Conservation (phyloP, 176 grass and related monocot species). For the Juncus effusus region DNA sequence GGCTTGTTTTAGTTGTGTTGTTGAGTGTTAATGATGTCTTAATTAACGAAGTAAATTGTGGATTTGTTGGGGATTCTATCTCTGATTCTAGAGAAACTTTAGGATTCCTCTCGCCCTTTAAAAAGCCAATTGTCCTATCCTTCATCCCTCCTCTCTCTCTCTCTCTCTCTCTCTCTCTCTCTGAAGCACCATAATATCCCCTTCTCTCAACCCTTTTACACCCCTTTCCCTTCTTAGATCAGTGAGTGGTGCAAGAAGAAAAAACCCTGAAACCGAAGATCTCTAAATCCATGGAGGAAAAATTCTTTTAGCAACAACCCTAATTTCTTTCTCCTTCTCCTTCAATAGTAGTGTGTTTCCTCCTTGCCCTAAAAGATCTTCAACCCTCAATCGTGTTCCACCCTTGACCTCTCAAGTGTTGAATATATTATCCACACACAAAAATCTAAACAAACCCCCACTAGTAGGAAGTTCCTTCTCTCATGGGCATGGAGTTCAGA, state of each 20-base stretch:
- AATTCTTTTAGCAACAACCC: neutral
- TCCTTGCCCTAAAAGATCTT: neutral
- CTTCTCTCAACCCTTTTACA: neutral
- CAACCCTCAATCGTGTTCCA: neutral
- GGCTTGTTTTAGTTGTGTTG: neutral
- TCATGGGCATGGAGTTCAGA: constrained; percentile 35
- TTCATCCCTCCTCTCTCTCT: neutral
- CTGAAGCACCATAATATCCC: constrained; percentile 30
- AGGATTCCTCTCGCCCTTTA: no score
- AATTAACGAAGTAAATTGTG: neutral
- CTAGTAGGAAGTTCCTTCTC: neutral
- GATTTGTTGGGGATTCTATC: constrained; percentile 14
- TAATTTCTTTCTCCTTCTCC: constrained; percentile 22
- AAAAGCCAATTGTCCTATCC: no score
- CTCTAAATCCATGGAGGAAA: neutral
- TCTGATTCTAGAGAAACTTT: no score
- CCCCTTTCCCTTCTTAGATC: constrained; percentile 18
- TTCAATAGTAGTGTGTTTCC: constrained; percentile 14
- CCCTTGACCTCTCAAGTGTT: neutral
- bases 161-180: constrained; percentile 31
- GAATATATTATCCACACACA: constrained; percentile 3
- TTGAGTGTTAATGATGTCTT: neutral
- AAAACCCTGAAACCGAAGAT: constrained; percentile 12
- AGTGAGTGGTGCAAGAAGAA: constrained; percentile 23
- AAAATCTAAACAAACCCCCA: constrained; percentile 2